These are phyloP conservation scores for Alternaria novae-zelandiae DNA, from an alignment of 2,329 filamentous ascomycete species.

Conservation along the genomic window DNA sequence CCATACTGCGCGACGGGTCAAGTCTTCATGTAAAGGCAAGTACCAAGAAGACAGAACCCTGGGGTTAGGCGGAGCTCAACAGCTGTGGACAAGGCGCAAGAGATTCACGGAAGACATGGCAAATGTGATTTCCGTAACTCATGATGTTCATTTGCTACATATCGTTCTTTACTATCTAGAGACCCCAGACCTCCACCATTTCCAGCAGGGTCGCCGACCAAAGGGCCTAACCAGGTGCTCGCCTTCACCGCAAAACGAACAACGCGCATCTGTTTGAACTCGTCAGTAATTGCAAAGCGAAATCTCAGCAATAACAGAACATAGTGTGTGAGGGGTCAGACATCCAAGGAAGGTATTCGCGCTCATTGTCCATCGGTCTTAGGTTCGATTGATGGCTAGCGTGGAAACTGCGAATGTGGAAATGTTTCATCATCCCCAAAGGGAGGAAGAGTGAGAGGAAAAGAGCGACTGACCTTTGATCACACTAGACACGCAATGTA, in stretches of 20 bases:
- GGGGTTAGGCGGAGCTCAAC: neutral
- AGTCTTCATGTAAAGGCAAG: neutral
- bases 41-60: neutral
- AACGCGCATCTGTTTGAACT: slow-evolving; percentile 10
- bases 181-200: neutral
- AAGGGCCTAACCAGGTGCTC: neutral
- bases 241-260: accelerated
- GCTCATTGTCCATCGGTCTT: slow-evolving; percentile 70
- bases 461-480: slow-evolving; percentile 40
- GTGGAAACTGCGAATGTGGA: slow-evolving; percentile 90
- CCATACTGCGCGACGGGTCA: neutral
- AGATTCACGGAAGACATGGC: neutral
- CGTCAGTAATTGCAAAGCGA: slow-evolving; percentile 24
- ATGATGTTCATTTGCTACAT: neutral
- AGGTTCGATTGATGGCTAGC: slow-evolving; percentile 73
- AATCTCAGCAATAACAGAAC: slow-evolving; percentile 9
- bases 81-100: neutral
- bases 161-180: neutral
- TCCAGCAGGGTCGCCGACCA: neutral
- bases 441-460: slow-evolving; percentile 16
- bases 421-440: slow-evolving; percentile 71
- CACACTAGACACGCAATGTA: neutral
- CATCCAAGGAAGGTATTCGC: slow-evolving; percentile 75
- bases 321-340: slow-evolving; percentile 58
- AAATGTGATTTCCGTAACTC: neutral